Evolutionary conservation across 2,329 filamentous ascomycete species (phyloP), one percentile per base, ranked within the genome.

Genomic region (Ascochyta koolunga): DNA sequence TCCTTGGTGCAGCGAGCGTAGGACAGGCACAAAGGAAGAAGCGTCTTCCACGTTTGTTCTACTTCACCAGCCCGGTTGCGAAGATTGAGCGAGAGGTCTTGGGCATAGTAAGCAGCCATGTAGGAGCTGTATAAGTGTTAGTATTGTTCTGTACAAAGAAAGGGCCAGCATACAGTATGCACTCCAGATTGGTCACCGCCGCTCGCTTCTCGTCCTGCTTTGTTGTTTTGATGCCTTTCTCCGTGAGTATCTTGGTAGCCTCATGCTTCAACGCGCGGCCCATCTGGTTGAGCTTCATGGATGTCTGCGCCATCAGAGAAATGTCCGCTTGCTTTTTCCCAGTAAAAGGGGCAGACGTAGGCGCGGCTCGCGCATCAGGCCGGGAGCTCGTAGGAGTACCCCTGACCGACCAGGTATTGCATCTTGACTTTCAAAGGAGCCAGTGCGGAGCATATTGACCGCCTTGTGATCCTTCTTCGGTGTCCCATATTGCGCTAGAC

Each of bases 261-360:
- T 77, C 73, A 47, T 80, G 78, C 65, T 81, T 81, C n/a, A 81
- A 66, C 1, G 76, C 70, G 7, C 77, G 74, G 9, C 78, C 79
- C 47, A 78, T 69, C 3, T 63, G 67, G 32, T 78, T 76, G 37
- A 78, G 62, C 27, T 76, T 76, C 43, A 68, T 69, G 13, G 76
- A 77, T 18, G 74, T 70, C 1, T 71, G 64, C 7, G 72, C 71
- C 56, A 78, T 74, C 1, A 73, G 60, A 13, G 72, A 61, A 4
- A 74, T 71, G 9, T 73, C 70, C 3, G 68, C 62, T 40, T 66
- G 67, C 42, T 70, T 71, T 50, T 66, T 70, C 19, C 54, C 64
- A 31, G 65, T 71, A 11, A 70, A 18, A 7, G 70, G 69, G 13
- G 69, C 66, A 36, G 71, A 73, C 7, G 69, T 70, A 2, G 68